Base-by-base conservation (phyloP, 2,329 filamentous ascomycete species). In the Chaetoscypha palmicola region DNA sequence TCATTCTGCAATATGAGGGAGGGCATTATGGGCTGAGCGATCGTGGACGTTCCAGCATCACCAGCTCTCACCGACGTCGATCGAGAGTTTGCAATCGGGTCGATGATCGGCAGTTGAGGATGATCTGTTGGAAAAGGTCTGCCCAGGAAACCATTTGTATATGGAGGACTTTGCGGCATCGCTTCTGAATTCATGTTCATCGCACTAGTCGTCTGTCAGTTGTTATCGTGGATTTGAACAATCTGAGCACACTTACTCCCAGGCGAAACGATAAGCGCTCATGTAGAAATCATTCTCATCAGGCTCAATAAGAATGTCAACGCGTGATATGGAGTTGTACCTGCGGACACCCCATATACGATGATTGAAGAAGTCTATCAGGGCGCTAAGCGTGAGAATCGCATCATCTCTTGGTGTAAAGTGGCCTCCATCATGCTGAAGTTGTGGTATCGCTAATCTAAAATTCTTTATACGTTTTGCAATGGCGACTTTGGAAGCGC, bases 331-430 rank as follows among this genome's bases (percentile, higher is more conserved):
- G 11, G 26, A 5, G 16, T 43, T 38, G 3, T 22, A 31, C 11
- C 41, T 31, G 3, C 41, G 30, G 5, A 19, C 16, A 14, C 41
- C 41, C 41, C 41, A 43, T 5, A 28, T 24, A 22, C 33, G 41
- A 14, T 43, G 41, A 30, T 43, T 43, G 34, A 43, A 43, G 20
- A 38, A 43, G 30, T 43, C 34, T 11, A 43, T 19, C 2, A 38
- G 11, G 3, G 41, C 41, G 5, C 33, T 20, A 11, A 43, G 33
- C 2, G 41, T 38, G 4, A 38, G n/a, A 12, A 43, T 28, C 10
- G 41, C 41, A 43, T 43, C 41, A 24, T 43, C 41, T 32, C 41
- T 5, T 5, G 41, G 41, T 4, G 34, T 38, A 17, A 38, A 37
- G 4, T 38, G 16, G 9, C 22, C 33, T n/a, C 34, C 34, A 28